Conservation (phyloP, 352 stramenopile genomes). For the Poterioochromonas sp. region DNA sequence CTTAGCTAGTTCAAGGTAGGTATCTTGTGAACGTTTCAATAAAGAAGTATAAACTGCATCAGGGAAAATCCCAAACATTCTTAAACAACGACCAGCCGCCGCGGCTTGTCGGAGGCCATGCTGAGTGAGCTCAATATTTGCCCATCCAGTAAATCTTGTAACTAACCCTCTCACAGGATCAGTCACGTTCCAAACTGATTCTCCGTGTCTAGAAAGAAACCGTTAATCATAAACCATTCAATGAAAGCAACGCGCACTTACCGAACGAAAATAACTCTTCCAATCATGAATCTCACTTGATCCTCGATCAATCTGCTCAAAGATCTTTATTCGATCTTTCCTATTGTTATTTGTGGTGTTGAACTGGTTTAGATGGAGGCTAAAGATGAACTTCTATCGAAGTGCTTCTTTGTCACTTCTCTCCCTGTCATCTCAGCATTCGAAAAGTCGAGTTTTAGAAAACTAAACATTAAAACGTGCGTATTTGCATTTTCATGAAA, state of each 20-base stretch:
- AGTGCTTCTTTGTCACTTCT: too few species aligned
- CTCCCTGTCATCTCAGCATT: too few species aligned
- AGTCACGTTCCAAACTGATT: slow-evolving; percentile 65
- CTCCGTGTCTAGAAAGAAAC: slow-evolving; percentile 42
- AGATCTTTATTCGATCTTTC: too few species aligned
- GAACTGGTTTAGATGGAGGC: too few species aligned
- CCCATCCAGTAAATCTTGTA: slow-evolving; percentile 63
- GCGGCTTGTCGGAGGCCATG: slow-evolving; percentile 19
- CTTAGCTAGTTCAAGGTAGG: slow-evolving; percentile 74
- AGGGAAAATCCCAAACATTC: slow-evolving; percentile 79
- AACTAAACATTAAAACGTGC: too few species aligned
- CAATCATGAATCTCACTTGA: too few species aligned
- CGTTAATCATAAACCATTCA: background rate
- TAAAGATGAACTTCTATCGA: too few species aligned
- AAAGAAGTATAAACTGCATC: slow-evolving; percentile 88
- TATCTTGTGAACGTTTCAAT: slow-evolving; percentile 84
- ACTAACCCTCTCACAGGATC: background rate
- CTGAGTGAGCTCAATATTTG: slow-evolving; percentile 63
- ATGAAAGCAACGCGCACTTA: background rate
- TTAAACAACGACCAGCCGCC: slow-evolving; percentile 43
- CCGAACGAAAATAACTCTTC: background rate
- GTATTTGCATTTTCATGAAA: too few species aligned
- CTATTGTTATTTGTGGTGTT: too few species aligned
- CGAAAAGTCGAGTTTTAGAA: too few species aligned
- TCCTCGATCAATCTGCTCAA: too few species aligned